Percentiles rank a stretch among this genome's conserved stretches.
phyloP scores from a whole-genome alignment of 257 asterid genomes.

The Verbascum thapsus region DNA sequence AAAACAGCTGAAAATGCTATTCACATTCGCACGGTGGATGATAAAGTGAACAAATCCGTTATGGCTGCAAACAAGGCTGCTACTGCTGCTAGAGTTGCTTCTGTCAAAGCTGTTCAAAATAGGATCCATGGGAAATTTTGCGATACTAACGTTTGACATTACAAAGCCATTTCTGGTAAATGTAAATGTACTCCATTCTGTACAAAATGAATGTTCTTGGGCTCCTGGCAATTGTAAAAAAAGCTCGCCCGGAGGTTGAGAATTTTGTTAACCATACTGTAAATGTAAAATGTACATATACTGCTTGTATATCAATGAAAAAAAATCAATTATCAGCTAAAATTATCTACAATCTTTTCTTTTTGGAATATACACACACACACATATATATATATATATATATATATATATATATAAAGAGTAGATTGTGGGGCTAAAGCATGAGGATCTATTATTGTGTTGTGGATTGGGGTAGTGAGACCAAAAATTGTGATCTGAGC shows the following conservation, averaged over 20 bases:
- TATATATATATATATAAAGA: no score
- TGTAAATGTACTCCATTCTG: slow-evolving; percentile 33
- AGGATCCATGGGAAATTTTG: slow-evolving; percentile 51
- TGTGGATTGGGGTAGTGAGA: no score
- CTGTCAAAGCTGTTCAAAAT: slow-evolving; percentile 58
- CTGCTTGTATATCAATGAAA: slow-evolving; percentile 36
- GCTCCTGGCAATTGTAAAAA: slow-evolving; percentile 40
- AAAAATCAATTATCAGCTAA: slow-evolving; percentile 22
- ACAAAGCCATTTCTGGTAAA: slow-evolving; percentile 22
- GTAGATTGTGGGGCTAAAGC: slow-evolving; percentile 32
- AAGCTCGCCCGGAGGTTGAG: slow-evolving; percentile 50
- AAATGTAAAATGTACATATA: slow-evolving; percentile 61
- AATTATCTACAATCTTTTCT: background rate
- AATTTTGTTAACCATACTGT: slow-evolving; percentile 31
- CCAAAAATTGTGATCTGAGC: no score
- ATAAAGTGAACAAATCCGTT: slow-evolving; percentile 70
- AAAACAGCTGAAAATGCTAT: slow-evolving; percentile 64
- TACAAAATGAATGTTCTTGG: slow-evolving; percentile 19
- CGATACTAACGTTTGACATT: slow-evolving; percentile 36
- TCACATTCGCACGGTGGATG: slow-evolving; percentile 56
- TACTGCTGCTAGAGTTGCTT: slow-evolving; percentile 66
- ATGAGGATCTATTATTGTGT: no score
- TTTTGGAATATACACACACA: no score
- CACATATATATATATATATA: no score
- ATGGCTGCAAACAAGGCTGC: slow-evolving; percentile 65